These are phyloP conservation scores for Scheffersomyces illinoinensis DNA, from an alignment of 1,139 yeast genomes.

Conservation along the genomic window DNA sequence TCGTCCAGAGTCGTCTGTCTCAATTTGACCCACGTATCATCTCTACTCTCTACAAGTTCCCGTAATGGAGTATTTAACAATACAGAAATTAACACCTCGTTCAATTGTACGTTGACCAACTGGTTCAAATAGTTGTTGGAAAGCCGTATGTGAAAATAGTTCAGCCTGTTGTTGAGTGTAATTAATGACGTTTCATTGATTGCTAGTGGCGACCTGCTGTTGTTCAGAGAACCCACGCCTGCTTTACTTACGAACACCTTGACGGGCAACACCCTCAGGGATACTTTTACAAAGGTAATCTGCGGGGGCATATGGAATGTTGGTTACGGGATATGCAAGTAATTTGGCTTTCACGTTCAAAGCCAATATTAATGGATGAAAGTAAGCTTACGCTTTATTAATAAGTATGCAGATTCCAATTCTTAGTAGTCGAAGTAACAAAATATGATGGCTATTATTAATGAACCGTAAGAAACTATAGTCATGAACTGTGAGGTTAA, in stretches of 20 bases:
- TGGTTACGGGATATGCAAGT: neutral
- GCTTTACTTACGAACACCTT: slow-evolving; percentile 13
- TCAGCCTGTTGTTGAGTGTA: slow-evolving; percentile 12
- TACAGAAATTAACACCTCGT: slow-evolving; percentile 5
- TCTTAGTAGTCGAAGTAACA: neutral
- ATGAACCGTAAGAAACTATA: neutral
- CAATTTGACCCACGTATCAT: neutral
- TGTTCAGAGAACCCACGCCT: neutral
- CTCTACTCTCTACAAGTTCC: slow-evolving; percentile 5
- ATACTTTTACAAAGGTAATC: slow-evolving; percentile 13
- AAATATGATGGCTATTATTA: neutral
- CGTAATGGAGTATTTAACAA: slow-evolving; percentile 8
- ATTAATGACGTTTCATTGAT: slow-evolving; percentile 17
- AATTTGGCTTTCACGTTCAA: neutral
- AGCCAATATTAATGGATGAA: neutral
- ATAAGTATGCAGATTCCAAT: neutral
- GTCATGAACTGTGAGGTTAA: neutral
- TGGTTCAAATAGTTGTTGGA: slow-evolving; percentile 14
- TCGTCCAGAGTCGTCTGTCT: neutral
- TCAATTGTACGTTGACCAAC: slow-evolving; percentile 10
- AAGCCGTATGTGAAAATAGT: slow-evolving; percentile 15
- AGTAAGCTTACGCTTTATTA: neutral
- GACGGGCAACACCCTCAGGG: slow-evolving; percentile 11
- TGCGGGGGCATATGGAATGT: slow-evolving; percentile 16
- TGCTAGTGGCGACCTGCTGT: slow-evolving; percentile 10